Percentiles rank a stretch among this genome's conserved stretches.
phyloP scores from a whole-genome alignment of 2,329 filamentous ascomycete genomes.

The Zasmidium cellare region DNA sequence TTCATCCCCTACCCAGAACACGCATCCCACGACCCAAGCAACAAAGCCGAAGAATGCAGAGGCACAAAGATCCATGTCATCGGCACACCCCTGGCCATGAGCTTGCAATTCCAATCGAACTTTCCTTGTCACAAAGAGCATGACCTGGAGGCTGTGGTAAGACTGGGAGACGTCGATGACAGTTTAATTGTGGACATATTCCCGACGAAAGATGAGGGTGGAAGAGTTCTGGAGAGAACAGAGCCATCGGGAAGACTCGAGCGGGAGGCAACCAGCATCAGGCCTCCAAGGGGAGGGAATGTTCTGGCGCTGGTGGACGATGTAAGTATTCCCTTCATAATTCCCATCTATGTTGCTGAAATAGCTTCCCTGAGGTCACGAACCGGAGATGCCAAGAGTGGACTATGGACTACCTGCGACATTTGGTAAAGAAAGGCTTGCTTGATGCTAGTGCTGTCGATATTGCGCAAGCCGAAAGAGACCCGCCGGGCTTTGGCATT shows the following conservation, averaged over 20 bases:
- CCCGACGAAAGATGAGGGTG: not conserved
- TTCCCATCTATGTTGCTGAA: not conserved
- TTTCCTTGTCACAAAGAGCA: not conserved
- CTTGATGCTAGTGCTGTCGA: not conserved
- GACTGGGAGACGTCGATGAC: not conserved
- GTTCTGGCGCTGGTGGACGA: not conserved
- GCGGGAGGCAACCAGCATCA: not conserved
- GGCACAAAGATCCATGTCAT: slow-evolving; percentile 5
- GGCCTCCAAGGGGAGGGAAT: not conserved
- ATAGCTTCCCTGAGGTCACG: not conserved
- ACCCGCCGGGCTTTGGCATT: slow-evolving; percentile 58
- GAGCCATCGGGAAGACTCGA: not conserved
- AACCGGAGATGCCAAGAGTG: slow-evolving; percentile 11
- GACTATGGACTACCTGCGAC: slow-evolving; percentile 10
- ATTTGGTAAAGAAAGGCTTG: not conserved
- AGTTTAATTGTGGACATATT: not conserved
- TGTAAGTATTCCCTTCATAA: not conserved
- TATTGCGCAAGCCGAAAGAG: slow-evolving; percentile 4
- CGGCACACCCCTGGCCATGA: slow-evolving; percentile 4
- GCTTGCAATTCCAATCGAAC: slow-evolving; percentile 4
- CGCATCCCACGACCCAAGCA: not conserved
- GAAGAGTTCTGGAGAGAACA: not conserved
- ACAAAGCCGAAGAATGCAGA: not conserved
- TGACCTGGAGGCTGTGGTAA: not conserved
- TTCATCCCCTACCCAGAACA: slow-evolving; percentile 2